phyloP scores from a whole-genome alignment of 768 basidiomycete species.

The Dendrothele bispora region DNA sequence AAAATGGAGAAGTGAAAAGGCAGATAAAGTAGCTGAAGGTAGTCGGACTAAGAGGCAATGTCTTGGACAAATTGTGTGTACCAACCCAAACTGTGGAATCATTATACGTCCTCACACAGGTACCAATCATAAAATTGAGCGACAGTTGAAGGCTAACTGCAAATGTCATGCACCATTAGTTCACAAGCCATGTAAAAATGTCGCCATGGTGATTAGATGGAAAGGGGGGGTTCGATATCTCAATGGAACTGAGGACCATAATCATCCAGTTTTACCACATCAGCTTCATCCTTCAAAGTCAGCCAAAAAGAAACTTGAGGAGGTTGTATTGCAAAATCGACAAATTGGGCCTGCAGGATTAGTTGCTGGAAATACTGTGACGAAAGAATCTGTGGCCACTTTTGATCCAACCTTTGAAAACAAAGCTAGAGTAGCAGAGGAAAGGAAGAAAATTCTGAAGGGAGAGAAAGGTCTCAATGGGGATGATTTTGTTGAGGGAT shows the following conservation, averaged over 20 bases:
- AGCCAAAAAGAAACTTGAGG: neutral
- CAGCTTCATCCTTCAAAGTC: neutral
- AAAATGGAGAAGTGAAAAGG: conserved; percentile 1
- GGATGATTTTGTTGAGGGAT: neutral
- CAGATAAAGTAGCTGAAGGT: neutral
- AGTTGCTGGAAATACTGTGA: neutral
- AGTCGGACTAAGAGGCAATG: neutral
- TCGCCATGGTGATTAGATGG: neutral
- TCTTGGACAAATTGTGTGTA: neutral
- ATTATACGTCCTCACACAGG: neutral
- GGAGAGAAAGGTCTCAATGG: neutral
- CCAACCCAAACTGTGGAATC: neutral
- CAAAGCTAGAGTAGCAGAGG: neutral
- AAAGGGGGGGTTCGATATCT: neutral
- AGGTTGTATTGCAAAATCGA: neutral
- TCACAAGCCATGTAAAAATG: neutral
- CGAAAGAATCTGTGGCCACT: neutral
- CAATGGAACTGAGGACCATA: neutral
- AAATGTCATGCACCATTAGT: neutral
- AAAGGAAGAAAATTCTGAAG: neutral
- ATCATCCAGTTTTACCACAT: neutral
- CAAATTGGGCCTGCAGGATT: neutral
- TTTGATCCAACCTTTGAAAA: neutral
- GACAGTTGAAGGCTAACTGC: neutral
- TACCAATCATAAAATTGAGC: neutral